Evolutionary conservation across 257 asterid genomes (phyloP), one percentile per base, ranked within the genome.

Genomic region (Craterostigma plantagineum): DNA sequence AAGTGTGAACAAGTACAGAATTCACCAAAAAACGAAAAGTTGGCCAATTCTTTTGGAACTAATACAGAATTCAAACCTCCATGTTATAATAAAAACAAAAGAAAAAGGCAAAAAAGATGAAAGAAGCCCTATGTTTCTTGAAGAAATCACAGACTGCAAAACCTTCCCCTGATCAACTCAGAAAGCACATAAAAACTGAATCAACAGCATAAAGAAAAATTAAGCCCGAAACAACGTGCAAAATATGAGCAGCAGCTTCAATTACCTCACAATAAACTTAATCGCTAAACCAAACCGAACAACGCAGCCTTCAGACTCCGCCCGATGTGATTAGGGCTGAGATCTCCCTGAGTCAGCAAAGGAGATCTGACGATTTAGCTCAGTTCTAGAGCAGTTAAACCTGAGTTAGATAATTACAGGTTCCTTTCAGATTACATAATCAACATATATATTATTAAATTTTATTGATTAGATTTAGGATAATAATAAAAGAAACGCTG

Each of bases 271-370:
- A 11, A 46, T 11, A 46, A 33, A 18, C 13, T 8, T 14, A 41
- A 23, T 41, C 42, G 38, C 8, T 14, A 45, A 33, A 33, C 44
- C 18, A 17, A 46, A 42, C 2, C 17, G 3, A 42, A 43, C 35
- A 42, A 33, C 54, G 27, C 50, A 55, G 33, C 14, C 52, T 17
- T 8, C 44, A 45, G 39, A 37, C 50, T 35, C 57, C 71, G 56
- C 55, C 54, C 63, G 57, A 48, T 45, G 48, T 34, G 50, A 42
- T 39, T 48, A 4, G 41, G 63, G 33, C 49, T 23, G 47, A 64
- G 67, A 64, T 64, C 59, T 48, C 66, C 48, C 60, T 30, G 56
- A 23, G 6, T 23, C 30, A 23, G 30, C 30, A 23, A 23, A 23
- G 30, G 30, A 23, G 30, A 23, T 23, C 30, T 23, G 30, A 2